Base-by-base conservation (phyloP, 805 yeast species). In the baker's yeast (Saccharomyces cerevisiae) region DNA sequence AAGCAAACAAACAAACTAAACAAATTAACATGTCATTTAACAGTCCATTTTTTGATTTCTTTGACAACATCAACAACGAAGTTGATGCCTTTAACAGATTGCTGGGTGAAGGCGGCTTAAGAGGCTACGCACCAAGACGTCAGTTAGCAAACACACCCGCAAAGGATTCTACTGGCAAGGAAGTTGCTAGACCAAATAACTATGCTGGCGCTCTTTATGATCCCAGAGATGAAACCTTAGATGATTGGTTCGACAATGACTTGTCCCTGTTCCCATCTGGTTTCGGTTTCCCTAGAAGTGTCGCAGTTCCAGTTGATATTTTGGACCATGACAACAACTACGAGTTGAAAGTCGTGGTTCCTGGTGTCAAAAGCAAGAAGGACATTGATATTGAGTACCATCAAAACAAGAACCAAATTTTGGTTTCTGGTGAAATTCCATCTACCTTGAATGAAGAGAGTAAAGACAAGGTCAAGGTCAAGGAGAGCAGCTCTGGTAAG, bases 281-380 rank as follows among this genome's bases (percentile, higher is more conserved):
- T 51, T 64, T 68, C 48, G 56, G 54, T 22, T 59, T 36, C n/a
- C 51, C 51, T 11, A 51, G 53, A 17, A 62, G 55, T 13, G 50
- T 74, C 21, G 63, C 70, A 21, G 79, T 80, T 51, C 78, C 80
- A 14, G 71, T 78, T 49, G 80, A 78, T 57, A 66, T 79, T 41
- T 62, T 76, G 55, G 81, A 78, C 30, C 70, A 73, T 48, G 77
- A 75, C 4, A 65, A 71, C 48, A 60, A 67, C 21, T 78, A 75
- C 56, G 74, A 71, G 47, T 61, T 79, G 41, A 73, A 72, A 41
- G 70, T 77, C 3, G 73, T 80, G 0, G 66, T 78, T 51, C 80
- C 82, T 9, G 82, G 82, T 52, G 79, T 78, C 21, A 61, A 68
- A 47, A 56, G 69, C 2, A 74, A 73, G 61, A 77, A 78, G 22